Percentiles rank a stretch among this genome's conserved stretches.
These are phyloP conservation scores for Lachancea fermentati DNA, from an alignment of 805 yeast species.

Conservation along the genomic window DNA sequence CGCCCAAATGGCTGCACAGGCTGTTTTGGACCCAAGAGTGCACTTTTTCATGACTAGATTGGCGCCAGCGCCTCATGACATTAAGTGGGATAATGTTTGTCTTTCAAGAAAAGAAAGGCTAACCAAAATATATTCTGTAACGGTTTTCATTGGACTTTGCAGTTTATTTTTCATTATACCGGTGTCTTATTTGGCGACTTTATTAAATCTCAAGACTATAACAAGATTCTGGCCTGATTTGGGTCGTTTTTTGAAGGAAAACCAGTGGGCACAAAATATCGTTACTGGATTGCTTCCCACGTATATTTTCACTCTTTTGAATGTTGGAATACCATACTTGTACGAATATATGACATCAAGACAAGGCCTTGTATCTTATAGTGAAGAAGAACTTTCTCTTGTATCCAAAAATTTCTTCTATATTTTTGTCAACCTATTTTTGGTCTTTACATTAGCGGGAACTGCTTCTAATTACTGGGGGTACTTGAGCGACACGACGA, in stretches of 20 bases:
- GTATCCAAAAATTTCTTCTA: slow-evolving; percentile 92
- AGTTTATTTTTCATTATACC: slow-evolving; percentile 77
- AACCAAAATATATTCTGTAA: slow-evolving; percentile 41
- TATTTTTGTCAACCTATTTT: slow-evolving; percentile 86
- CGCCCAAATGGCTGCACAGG: slow-evolving; percentile 96
- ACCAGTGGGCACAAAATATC: slow-evolving; percentile 67
- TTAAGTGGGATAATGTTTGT: slow-evolving; percentile 87
- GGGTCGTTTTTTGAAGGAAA: slow-evolving; percentile 58
- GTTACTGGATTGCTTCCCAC: slow-evolving; percentile 91
- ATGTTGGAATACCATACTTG: slow-evolving; percentile 75
- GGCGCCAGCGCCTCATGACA: slow-evolving; percentile 96
- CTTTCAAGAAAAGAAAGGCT: slow-evolving; percentile 69
- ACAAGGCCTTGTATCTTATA: slow-evolving; percentile 87
- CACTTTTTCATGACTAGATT: slow-evolving; percentile 72
- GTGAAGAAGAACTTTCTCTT: slow-evolving; percentile 86
- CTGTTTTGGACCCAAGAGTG: slow-evolving; percentile 85
- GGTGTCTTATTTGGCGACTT: slow-evolving; percentile 76
- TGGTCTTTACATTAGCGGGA: slow-evolving; percentile 91
- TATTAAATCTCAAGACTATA: slow-evolving; percentile 74
- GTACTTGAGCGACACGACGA: slow-evolving; percentile 79
- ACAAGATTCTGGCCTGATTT: slow-evolving; percentile 76
- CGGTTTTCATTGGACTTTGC: slow-evolving; percentile 38
- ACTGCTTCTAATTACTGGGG: slow-evolving; percentile 81
- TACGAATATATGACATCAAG: slow-evolving; percentile 75
- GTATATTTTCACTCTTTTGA: slow-evolving; percentile 79